A percentile compares a stretch with the other conserved stretches of the same genome.
These are phyloP conservation scores for Waltergamsia citrina DNA, from an alignment of 2,329 filamentous ascomycete species.

Conservation along the genomic window DNA sequence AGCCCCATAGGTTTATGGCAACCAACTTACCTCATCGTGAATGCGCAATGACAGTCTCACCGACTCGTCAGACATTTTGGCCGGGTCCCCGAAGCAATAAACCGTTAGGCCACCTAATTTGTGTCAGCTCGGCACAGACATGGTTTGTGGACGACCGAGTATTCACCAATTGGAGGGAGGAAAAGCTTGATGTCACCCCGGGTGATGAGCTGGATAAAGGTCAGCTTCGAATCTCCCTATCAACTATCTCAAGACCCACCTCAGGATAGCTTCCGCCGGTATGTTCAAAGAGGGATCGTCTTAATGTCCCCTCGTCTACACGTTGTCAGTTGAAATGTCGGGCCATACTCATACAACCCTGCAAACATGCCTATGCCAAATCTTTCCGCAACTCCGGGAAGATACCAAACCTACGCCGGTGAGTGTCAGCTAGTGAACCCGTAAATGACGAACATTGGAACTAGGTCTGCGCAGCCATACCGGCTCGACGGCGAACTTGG, in stretches of 20 bases:
- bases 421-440: constrained; percentile 2
- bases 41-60: constrained; percentile 75
- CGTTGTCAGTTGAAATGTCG: constrained; percentile 12
- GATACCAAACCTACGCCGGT: constrained; percentile 55
- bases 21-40: constrained; percentile 50
- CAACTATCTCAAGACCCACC: constrained; percentile 19
- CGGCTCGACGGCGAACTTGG: constrained; percentile 94
- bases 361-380: constrained; percentile 68
- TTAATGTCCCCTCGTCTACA: constrained; percentile 72
- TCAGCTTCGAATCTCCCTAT: constrained; percentile 10
- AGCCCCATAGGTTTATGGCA: neutral
- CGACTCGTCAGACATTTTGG: constrained; percentile 84
- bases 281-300: constrained; percentile 85
- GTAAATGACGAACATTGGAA: neutral
- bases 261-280: constrained; percentile 95
- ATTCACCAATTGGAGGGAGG: constrained; percentile 75
- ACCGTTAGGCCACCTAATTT: constrained; percentile 71
- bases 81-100: constrained; percentile 92
- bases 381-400: constrained; percentile 79
- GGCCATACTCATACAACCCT: too few species aligned
- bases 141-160: neutral
- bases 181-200: constrained; percentile 92
- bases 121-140: neutral
- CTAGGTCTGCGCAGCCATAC: too few species aligned
- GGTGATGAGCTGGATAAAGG: constrained; percentile 60